Percentiles rank a stretch among this genome's conserved stretches.
These are phyloP conservation scores for Ceratobasidium sp. DNA, from an alignment of 1,284 basidiomycete species.

Conservation along the genomic window DNA sequence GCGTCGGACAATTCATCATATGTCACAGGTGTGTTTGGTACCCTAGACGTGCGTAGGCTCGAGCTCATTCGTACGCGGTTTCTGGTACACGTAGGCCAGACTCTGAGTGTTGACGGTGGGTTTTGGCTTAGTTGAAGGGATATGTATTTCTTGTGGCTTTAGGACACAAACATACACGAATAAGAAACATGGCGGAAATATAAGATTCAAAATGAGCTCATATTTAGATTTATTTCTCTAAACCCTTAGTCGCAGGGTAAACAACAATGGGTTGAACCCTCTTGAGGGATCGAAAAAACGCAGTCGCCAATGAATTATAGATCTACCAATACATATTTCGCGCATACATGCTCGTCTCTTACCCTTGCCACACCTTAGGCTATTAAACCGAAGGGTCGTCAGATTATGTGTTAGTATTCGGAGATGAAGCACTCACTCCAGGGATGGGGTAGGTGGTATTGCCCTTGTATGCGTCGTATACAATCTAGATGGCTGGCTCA, in stretches of 20 bases:
- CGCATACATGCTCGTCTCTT: neutral
- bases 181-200: too few species aligned
- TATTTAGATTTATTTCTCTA: too few species aligned
- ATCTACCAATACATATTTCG: neutral
- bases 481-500: constrained; percentile 49
- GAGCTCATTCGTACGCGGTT: neutral
- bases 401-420: neutral
- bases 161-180: too few species aligned
- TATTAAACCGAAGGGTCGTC: neutral
- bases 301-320: neutral
- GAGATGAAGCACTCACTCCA: constrained; percentile 47
- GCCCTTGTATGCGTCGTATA: constrained; percentile 61
- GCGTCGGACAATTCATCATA: constrained; percentile 32
- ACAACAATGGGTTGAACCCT: too few species aligned
- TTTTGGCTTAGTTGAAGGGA: constrained; percentile 33
- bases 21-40: constrained; percentile 20
- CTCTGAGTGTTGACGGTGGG: constrained; percentile 21
- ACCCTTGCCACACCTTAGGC: constrained; percentile 22
- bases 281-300: neutral
- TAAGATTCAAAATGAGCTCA: too few species aligned
- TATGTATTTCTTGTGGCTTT: neutral
- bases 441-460: constrained; percentile 51
- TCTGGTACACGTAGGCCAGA: constrained; percentile 15
- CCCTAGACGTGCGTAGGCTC: neutral
- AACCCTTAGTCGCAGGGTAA: too few species aligned